Base-by-base conservation (phyloP, 345 rosid genomes). In the Gossypioides kirkii region DNA sequence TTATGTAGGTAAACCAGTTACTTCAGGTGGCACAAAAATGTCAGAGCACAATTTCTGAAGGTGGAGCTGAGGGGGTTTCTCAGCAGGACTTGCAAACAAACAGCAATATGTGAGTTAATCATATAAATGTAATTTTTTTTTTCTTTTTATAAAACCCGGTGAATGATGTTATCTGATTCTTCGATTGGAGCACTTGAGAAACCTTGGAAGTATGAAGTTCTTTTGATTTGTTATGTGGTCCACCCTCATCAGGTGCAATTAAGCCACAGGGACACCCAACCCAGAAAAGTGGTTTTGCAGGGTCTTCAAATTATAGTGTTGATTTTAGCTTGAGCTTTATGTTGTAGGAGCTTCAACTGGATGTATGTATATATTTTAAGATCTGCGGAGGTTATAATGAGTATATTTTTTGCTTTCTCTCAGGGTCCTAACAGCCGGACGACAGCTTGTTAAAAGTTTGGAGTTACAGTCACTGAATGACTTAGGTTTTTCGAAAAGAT, bases 21-120 rank as follows among this genome's bases (percentile, higher is more conserved):
- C 90, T 95, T 60, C 97, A 95, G 84, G 97, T 92, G 72, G 99
- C 94, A 3, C 96, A 92, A 70, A 95, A 92, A 73, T 95, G 99
- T 70, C 99, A 95, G 82, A 92, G 86, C 89, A 88, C 98, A 63
- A 84, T 95, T 54, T 81, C 92, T 80, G 94, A 89, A 83, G 82
- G 97, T 80, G 98, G 97, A 74, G 78, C 96, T 60, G 98, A 92
- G 76, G 98, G 98, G 70, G 86, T 87, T 55, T 94, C 91, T 72
- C 94, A 86, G 76, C 94, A 91, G 82, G 99, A 92, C 75, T 80
- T 91, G 81, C 99, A 92, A 87, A 80, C 93, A 70, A 95, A 89
- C 85, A 88, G 99, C 79, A 92, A 88, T 75, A 87, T 95, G 99
- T 95, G 79, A 87, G 93, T 80, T 55, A 23, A 76, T 53, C 38